Evolutionary conservation across 495 filamentous ascomycete genomes (phyloP).

Genomic region (Evernia prunastri): DNA sequence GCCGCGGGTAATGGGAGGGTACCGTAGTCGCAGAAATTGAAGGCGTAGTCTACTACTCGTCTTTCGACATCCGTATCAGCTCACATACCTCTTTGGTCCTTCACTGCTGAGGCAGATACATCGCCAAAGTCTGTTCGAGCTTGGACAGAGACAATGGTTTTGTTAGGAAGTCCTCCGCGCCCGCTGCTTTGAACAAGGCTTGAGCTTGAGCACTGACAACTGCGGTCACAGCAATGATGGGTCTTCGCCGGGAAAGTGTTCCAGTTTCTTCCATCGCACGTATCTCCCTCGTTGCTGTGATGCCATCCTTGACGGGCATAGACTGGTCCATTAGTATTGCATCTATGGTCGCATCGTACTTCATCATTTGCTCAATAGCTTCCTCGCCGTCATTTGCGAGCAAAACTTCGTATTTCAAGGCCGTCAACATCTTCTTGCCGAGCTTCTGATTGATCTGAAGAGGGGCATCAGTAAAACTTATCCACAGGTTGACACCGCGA

Average conservation of each 20-base stretch:
- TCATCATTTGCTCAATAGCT: constrained; percentile 49
- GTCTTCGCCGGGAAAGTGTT: constrained; percentile 20
- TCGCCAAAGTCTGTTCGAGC: constrained; percentile 24
- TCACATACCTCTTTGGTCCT: neutral
- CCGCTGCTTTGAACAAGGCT: constrained; percentile 37
- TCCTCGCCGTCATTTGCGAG: constrained; percentile 54
- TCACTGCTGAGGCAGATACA: constrained; percentile 8
- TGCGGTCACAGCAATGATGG: constrained; percentile 46
- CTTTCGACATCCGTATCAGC: neutral
- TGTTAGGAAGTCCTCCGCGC: constrained; percentile 45
- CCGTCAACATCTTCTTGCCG: constrained; percentile 26
- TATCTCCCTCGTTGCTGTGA: constrained; percentile 29
- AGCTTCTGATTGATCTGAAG: constrained; percentile 30
- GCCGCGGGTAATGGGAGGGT: neutral
- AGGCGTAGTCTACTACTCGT: neutral
- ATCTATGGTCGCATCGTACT: constrained; percentile 28
- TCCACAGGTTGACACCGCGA: neutral
- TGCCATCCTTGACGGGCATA: constrained; percentile 28
- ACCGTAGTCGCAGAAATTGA: neutral
- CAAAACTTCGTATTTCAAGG: constrained; percentile 24
- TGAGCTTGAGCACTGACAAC: constrained; percentile 40
- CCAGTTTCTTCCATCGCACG: constrained; percentile 24
- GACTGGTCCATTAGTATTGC: constrained; percentile 31
- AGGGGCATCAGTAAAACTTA: neutral
- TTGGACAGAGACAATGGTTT: constrained; percentile 43